Percentiles rank a stretch among this genome's conserved stretches.
phyloP scores from a whole-genome alignment of 179 eudicot genomes.

The Silene noctiflora region DNA sequence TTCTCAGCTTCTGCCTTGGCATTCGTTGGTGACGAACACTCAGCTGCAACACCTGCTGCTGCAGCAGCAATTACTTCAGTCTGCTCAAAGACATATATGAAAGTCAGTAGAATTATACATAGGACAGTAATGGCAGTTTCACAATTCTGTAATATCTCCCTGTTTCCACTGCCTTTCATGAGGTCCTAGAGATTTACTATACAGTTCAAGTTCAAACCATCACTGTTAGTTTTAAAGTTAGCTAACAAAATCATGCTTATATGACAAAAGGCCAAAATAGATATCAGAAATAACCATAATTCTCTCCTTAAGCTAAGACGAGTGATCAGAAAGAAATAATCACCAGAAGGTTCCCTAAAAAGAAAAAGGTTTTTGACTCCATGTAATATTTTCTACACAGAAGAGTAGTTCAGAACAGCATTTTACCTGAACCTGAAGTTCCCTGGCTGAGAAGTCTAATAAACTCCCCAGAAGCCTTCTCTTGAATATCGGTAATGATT shows the following conservation, averaged over 20 bases:
- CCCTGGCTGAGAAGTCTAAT: conserved; percentile 92
- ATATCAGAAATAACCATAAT: too few relatives aligned
- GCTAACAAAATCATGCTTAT: background rate
- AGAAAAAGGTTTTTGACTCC: background rate
- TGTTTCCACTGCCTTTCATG: background rate
- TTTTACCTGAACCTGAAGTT: conserved; percentile 91
- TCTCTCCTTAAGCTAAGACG: background rate
- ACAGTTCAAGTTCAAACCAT: background rate
- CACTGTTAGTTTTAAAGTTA: background rate
- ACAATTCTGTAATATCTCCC: background rate
- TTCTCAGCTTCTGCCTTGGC: conserved; percentile 90
- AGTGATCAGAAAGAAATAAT: background rate
- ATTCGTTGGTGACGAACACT: conserved; percentile 68
- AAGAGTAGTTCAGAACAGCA: conserved; percentile 2
- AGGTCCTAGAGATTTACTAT: background rate
- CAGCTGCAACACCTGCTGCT: conserved; percentile 97
- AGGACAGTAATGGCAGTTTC: conserved; percentile 6
- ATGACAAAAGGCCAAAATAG: too few relatives aligned
- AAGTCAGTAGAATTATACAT: conserved; percentile 2
- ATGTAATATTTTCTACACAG: conserved; percentile 6
- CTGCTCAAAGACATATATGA: conserved; percentile 44
- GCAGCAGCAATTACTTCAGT: conserved; percentile 99
- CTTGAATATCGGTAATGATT: conserved; percentile 83
- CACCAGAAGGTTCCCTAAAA: background rate
- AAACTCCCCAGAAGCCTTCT: conserved; percentile 90